Base-by-base conservation (phyloP, 2,329 filamentous ascomycete genomes). In the Cladosporium sp. region DNA sequence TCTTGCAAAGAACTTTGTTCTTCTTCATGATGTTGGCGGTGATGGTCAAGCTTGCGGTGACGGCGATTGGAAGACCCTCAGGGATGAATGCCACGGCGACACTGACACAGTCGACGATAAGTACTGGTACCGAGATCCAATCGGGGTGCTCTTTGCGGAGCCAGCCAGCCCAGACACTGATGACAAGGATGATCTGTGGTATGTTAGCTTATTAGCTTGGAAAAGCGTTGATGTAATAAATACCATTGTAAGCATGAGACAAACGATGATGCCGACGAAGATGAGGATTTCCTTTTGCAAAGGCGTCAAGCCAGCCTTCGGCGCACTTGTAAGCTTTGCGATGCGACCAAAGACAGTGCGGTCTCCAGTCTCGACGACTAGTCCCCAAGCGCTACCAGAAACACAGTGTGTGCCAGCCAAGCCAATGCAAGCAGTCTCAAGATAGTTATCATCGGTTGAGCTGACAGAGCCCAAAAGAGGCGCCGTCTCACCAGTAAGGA, bases 371-470 rank as follows among this genome's bases (percentile, higher is more conserved):
- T 87, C 86, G 13, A 93, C 87, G 1, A 91, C 88, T 11, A 93
- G 78, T 21, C 88, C 90, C 16, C 84, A 80, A 60, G 86, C 88
- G 25, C 81, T 87, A 3, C 91, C 91, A 7, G 87, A 88, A 4
- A 90, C 86, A 70, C 90, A 92, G 72, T 93, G 89, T 0, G 91
- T 92, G n/a, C 91, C 90, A 73, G 92, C 90, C 11, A 93, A 82
- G 25, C 90, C 90, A 62, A 93, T 91, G 70, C 88, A 90, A 61
- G 86, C 85, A 3, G 90, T 93, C 74, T 93, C 91, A 32, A 93
- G 85, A 72, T 91, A 92, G 75, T 92, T 92, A 46, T 84, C 80
- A 71, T 92, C 89, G 0, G 87, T 89, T 0, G 83, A 85, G n/a
- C 91, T 83, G 16, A 90, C 82, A 0, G 86, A 85, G 2, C 85